Base-by-base conservation (phyloP, 352 stramenopile species). In the Pythium rishiriense region DNA sequence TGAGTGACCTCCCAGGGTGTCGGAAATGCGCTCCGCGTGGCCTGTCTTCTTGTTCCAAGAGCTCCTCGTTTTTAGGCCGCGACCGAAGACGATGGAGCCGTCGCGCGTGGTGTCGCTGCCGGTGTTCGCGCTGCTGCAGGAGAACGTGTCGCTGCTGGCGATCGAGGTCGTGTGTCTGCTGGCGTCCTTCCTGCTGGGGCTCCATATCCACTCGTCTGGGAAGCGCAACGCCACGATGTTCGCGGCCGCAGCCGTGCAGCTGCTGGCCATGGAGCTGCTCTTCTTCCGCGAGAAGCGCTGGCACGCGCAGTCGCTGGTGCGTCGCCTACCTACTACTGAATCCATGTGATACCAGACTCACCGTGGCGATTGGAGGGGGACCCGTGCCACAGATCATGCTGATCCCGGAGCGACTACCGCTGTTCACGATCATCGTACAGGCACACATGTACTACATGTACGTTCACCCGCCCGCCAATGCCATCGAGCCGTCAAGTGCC, bases 371-470 rank as follows among this genome's bases (percentile, higher is more conserved):
- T 46, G 19, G 17, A 46, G 19, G 21, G 45, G 0, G 7, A 10
- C 2, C 1, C 29, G 22, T 50, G 52, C 14, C 25, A 9, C 31
- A 69, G 62, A 63, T 69, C 29, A 69, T 64, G 62, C 49, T 69
- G 25, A 47, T 69, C 24, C 62, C 62, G n/a, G 56, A 62, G 54
- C 62, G 55, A 25, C 54, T 69, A 28, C 31, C 31, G 31, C 68
- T 90, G 9, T 93, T 86, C 62, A 79, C 66, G 31, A 72, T 93
- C 31, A 31, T 93, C 53, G 66, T 92, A 21, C 78, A 90, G 55
- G 81, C 80, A 3, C 79, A 90, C 55, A 77, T 88, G 60, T 93
- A 90, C 64, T 93, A 93, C 70, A 84, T 90, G 82, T 93, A 62
- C 58, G 76, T 41, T 7, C 12, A 28, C 12, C 8, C 4, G 4